These are phyloP conservation scores for Neofusicoccum umdonicola DNA, from an alignment of 2,329 filamentous ascomycete genomes.

Conservation along the genomic window DNA sequence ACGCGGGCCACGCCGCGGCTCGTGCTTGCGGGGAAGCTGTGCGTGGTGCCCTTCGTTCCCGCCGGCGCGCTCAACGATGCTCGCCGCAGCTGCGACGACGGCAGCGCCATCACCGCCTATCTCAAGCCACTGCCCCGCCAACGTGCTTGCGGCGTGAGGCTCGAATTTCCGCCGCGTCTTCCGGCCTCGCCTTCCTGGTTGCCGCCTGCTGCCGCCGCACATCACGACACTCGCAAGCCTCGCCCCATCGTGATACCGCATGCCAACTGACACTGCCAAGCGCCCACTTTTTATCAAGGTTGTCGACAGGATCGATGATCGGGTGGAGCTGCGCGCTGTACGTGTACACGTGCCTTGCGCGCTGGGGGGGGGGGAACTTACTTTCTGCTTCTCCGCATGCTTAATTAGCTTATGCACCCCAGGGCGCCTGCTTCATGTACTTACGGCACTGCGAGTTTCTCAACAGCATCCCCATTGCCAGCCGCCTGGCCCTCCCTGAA, in stretches of 20 bases:
- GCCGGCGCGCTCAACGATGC: neutral
- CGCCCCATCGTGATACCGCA: neutral
- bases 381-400: conserved; percentile 10
- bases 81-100: neutral
- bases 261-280: neutral
- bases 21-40: conserved; percentile 14
- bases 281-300: neutral
- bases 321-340: neutral
- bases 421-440: neutral
- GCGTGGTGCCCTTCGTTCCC: neutral
- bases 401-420: neutral
- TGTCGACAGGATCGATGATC: conserved; percentile 1
- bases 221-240: neutral
- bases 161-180: neutral
- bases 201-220: neutral
- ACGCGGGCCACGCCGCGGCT: neutral
- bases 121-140: neutral
- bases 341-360: neutral
- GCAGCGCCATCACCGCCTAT: conserved; percentile 4
- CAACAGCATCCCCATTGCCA: neutral
- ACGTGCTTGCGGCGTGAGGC: neutral
- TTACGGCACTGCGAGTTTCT: neutral
- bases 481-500: neutral
- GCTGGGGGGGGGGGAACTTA: neutral
- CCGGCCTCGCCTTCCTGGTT: neutral